Base-by-base conservation (phyloP, 225 moss, liverwort and hornwort species). In the Pseudoscleropodium purum region DNA sequence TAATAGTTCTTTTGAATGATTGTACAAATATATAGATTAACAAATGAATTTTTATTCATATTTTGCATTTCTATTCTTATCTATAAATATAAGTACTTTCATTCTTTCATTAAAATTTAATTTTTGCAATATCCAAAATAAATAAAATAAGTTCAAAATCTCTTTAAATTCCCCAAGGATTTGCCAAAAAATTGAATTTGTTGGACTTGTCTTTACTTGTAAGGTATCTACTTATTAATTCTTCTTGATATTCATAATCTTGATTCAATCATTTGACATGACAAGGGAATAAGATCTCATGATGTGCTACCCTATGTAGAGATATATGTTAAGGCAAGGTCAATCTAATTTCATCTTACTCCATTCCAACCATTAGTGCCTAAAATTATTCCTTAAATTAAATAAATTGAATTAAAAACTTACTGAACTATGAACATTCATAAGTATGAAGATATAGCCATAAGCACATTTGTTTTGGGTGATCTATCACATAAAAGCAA, bases 391-490 rank as follows among this genome's bases (percentile, higher is more conserved):
- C 13, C 8, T 18, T 0, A 23, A 52, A 56, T 78, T 2, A 15
- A 54, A 24, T 15, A 36, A 36, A 7, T 4, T 2, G 25, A 56
- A 54, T 45, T 31, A 23, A 17, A n/a, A n/a, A 4, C 17, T 26
- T 17, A 27, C 4, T 3, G 0, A 79, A n/a, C 10, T n/a, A 17
- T 1, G 5, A 56, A 17, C 11, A 4, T 37, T 37, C 1, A n/a
- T 0, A n/a, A 10, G 6, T 56, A 0, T 37, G 0, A 37, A n/a
- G 6, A 2, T 15, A 25, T 3, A 37, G 1, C 3, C 8, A 54
- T 9, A 0, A 37, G 0, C 0, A 0, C 24, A 37, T 54, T 24
- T 78, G 5, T 52, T 78, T 78, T 36, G 3, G 3, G 3, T 5
- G 1, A 54, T 56, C 3, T 24, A 15, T 24, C 0, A 0, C 31